phyloP scores from a whole-genome alignment of 2,329 filamentous ascomycete genomes.

The Septoria linicola region DNA sequence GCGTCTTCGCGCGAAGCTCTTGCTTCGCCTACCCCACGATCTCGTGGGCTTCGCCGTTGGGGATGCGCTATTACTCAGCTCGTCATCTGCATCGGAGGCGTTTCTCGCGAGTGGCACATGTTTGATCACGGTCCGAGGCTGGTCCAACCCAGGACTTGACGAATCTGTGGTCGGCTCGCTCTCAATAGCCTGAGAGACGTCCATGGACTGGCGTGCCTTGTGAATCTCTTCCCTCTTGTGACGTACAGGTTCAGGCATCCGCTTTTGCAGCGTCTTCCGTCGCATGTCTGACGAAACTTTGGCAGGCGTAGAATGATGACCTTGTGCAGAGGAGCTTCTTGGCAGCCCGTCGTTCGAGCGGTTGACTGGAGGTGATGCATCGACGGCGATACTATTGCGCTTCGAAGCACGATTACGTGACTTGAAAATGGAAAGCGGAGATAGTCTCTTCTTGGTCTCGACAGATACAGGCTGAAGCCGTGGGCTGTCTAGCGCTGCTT shows the following conservation, averaged over 20 bases:
- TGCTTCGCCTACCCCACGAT: constrained; percentile 22
- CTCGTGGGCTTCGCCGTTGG: constrained; percentile 2
- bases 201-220: constrained; percentile 16
- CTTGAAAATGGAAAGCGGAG: constrained; percentile 17
- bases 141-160: background rate
- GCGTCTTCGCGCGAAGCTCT: constrained; percentile 25
- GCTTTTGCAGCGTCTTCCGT: constrained; percentile 36
- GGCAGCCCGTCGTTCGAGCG: background rate
- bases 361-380: background rate
- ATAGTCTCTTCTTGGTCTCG: constrained; percentile 10
- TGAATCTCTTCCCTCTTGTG: constrained; percentile 23
- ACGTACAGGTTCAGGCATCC: constrained; percentile 31
- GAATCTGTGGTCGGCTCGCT: background rate
- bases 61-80: constrained; percentile 3
- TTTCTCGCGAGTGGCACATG: constrained; percentile 13
- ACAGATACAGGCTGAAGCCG: no score
- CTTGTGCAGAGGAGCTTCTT: background rate
- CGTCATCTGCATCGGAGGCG: constrained; percentile 20
- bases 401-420: constrained; percentile 13
- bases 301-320: background rate
- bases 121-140: constrained; percentile 10
- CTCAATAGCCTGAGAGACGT: constrained; percentile 1
- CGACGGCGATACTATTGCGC: constrained; percentile 1
- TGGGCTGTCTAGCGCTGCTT: background rate
- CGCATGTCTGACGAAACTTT: constrained; percentile 20